A percentile compares a stretch with the other conserved stretches of the same genome.
Evolutionary conservation across 352 stramenopile species (phyloP).

Genomic region (Phytophthora fragariae): DNA sequence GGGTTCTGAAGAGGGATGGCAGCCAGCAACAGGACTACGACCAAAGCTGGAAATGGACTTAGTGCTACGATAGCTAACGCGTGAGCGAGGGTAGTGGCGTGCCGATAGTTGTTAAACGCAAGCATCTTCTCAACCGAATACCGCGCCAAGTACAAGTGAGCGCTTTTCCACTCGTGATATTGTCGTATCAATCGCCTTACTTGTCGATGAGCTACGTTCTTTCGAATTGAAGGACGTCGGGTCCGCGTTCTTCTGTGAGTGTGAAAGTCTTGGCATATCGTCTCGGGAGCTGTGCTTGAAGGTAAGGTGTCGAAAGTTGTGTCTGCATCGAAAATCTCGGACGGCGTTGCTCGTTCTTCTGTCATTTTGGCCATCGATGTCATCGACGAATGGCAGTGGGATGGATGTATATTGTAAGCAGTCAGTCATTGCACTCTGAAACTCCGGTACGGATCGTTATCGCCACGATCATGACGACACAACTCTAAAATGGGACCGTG

Average conservation of each 20-base stretch:
- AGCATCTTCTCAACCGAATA: conserved; percentile 45
- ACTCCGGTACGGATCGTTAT: not conserved
- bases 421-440: too few relatives aligned
- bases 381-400: not conserved
- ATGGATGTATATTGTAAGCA: too few relatives aligned
- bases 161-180: conserved; percentile 29
- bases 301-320: not conserved
- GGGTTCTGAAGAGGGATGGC: conserved; percentile 20
- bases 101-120: conserved; percentile 31
- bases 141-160: conserved; percentile 38
- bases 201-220: not conserved
- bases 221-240: conserved; percentile 2
- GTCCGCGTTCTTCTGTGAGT: not conserved
- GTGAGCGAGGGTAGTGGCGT: not conserved
- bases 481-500: not conserved
- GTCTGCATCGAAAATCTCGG: not conserved
- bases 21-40: conserved; percentile 1
- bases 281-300: not conserved
- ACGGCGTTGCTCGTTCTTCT: not conserved
- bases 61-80: conserved; percentile 19
- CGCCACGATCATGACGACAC: not conserved
- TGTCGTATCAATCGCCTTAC: not conserved
- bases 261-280: not conserved
- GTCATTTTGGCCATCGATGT: not conserved
- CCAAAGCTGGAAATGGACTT: conserved; percentile 8